These are phyloP conservation scores for Pseudogymnoascus sp. DNA, from an alignment of 2,329 filamentous ascomycete genomes.

Conservation along the genomic window DNA sequence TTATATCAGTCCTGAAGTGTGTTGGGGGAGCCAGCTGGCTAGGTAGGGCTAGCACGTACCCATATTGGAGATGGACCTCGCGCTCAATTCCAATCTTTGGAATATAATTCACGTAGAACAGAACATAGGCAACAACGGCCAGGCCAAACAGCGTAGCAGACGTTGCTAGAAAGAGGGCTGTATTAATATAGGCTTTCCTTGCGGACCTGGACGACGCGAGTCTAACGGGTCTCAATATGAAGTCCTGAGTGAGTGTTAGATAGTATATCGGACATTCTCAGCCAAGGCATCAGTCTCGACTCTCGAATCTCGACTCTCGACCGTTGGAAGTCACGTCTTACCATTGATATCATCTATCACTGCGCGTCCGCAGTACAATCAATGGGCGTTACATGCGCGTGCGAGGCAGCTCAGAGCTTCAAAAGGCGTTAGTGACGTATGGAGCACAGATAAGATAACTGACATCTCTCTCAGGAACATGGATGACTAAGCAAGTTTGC, in stretches of 20 bases:
- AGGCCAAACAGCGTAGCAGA: slow-evolving; percentile 46
- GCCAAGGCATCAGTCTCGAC: not conserved
- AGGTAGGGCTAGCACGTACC: slow-evolving; percentile 32
- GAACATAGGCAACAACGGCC: slow-evolving; percentile 51
- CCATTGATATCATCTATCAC: not conserved
- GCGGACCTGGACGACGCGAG: slow-evolving; percentile 51
- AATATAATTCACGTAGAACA: slow-evolving; percentile 62
- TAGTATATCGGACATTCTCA: not conserved
- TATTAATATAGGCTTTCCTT: slow-evolving; percentile 55
- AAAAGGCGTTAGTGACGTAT: slow-evolving; percentile 3
- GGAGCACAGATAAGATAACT: not conserved
- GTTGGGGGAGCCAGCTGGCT: not conserved
- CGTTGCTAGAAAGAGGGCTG: slow-evolving; percentile 33
- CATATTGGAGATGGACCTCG: slow-evolving; percentile 59
- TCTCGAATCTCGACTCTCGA: not conserved
- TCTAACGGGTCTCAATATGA: slow-evolving; percentile 44
- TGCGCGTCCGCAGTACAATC: not conserved
- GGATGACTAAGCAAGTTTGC: not conserved
- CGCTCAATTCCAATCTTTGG: slow-evolving; percentile 54
- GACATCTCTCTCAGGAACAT: not conserved
- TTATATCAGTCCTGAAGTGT: slow-evolving; percentile 6
- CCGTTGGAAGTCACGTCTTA: not conserved
- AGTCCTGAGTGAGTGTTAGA: slow-evolving; percentile 35
- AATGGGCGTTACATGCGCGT: not conserved
- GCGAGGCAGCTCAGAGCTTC: not conserved